phyloP scores from a whole-genome alignment of 2,329 filamentous ascomycete genomes.

The Lachnellula hyalina region DNA sequence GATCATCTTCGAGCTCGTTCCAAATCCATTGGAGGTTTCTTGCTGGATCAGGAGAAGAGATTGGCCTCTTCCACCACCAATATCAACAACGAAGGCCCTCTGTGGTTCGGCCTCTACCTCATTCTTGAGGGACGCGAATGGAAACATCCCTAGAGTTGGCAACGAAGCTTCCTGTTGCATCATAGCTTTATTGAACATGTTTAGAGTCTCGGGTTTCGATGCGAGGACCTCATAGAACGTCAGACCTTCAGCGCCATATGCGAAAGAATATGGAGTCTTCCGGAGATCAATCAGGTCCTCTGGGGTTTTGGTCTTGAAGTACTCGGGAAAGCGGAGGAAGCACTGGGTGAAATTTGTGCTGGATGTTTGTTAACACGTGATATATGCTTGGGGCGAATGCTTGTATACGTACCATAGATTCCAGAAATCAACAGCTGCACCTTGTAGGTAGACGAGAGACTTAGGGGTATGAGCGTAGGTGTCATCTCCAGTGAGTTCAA shows the following conservation, averaged over 20 bases:
- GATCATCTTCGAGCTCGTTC: slow-evolving; percentile 13
- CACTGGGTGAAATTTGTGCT: slow-evolving; percentile 10
- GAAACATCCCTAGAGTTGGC: slow-evolving; percentile 20
- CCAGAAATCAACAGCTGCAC: slow-evolving; percentile 17
- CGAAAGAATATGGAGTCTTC: slow-evolving; percentile 18
- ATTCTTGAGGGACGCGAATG: slow-evolving; percentile 12
- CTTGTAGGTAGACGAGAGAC: slow-evolving; percentile 16
- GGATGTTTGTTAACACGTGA: background rate
- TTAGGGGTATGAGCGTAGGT: slow-evolving; percentile 19
- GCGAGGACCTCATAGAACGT: slow-evolving; percentile 21
- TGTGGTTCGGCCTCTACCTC: slow-evolving; percentile 24
- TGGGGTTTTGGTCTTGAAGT: slow-evolving; percentile 13
- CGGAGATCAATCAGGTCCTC: slow-evolving; percentile 14
- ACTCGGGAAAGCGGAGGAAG: slow-evolving; percentile 9
- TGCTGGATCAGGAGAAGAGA: slow-evolving; percentile 27
- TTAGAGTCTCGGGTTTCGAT: slow-evolving; percentile 7
- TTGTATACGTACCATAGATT: slow-evolving; percentile 17
- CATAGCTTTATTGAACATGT: slow-evolving; percentile 20
- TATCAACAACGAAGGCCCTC: slow-evolving; percentile 24
- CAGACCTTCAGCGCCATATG: slow-evolving; percentile 14
- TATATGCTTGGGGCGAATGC: background rate
- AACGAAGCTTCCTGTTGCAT: slow-evolving; percentile 12
- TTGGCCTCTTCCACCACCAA: slow-evolving; percentile 21
- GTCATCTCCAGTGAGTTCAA: slow-evolving; percentile 13
- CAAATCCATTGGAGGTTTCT: slow-evolving; percentile 12